A percentile compares a stretch with the other conserved stretches of the same genome.
phyloP scores from a whole-genome alignment of 345 rosid species.

The Heritiera littoralis region DNA sequence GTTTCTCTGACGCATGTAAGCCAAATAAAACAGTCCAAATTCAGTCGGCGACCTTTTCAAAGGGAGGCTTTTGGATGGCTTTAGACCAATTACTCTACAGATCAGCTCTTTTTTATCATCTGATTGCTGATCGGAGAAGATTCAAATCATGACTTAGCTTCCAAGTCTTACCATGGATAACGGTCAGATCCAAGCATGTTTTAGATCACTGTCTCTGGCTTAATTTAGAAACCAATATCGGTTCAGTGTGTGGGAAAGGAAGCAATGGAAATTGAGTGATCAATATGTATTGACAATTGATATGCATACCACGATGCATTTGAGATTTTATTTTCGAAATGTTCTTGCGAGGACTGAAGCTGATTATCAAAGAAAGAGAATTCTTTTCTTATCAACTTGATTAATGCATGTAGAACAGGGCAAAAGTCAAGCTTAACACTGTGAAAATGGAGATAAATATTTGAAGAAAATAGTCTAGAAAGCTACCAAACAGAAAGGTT shows the following conservation, averaged over 20 bases:
- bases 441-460: not conserved
- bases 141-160: not conserved
- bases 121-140: not conserved
- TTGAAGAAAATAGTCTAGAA: not conserved
- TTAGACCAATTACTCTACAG: not conserved
- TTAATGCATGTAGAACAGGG: not conserved
- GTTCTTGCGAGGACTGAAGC: no score
- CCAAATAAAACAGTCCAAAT: constrained; percentile 20
- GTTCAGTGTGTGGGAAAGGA: not conserved
- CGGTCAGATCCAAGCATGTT: not conserved
- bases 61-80: not conserved
- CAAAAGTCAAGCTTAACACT: constrained; percentile 7
- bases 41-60: not conserved
- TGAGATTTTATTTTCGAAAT: no score
- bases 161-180: not conserved
- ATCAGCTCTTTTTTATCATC: not conserved
- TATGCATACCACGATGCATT: no score
- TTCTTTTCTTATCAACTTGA: not conserved
- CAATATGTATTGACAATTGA: no score
- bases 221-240: not conserved
- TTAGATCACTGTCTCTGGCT: not conserved
- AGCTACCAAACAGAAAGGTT: not conserved
- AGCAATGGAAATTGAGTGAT: not conserved
- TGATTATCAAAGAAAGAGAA: no score
- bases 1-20: constrained; percentile 1